Evolutionary conservation across 495 filamentous ascomycete genomes (phyloP), one percentile per base, ranked within the genome.

Genomic region (Penicillium odoratum): DNA sequence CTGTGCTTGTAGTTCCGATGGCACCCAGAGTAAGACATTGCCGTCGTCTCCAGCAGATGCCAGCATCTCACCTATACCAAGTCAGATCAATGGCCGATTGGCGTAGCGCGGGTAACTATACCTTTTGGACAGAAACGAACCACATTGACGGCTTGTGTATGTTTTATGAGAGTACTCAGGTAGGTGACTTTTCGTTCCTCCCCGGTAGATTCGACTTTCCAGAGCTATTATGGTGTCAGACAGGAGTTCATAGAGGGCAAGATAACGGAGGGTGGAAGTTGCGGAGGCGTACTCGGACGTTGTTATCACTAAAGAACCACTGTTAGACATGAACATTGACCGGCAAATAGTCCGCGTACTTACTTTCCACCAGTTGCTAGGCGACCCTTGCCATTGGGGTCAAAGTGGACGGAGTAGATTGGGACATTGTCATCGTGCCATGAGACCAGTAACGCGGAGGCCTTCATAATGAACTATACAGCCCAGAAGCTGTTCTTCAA

Each of bases 121-220:
- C 92, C 94, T 80, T 90, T 89, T 13, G 94, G 94, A 66, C 90
- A 88, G 80, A 93, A 99, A 63, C 94, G 83, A 18, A 99, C 95
- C 43, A 97, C 94, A 82, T 99, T 99, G 61, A 99, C 95, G 30
- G 94, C 91, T 74, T 98, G 95, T 25, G 91, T 93, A 71, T 99
- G 94, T 72, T 95, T 97, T 29, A 87, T 74, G 56, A 98, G 79
- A 0, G 93, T 98, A 44, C 91, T 92, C 52, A 99, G 73, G 68
- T 98, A 99, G 28, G 90, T 86, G 34, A 95, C 90, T 57, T 85
- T 94, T 36, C 92, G 80, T 58, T 92, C 88, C 44, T 97, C 93
- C n/a, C 90, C 92, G 56, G 87, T 86, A 25, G 83, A 75, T 53
- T 97, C 90, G 51, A 99, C 78, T 72, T 86, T 91, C 94, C 94